A percentile compares a stretch with the other conserved stretches of the same genome.
These are phyloP conservation scores for Endocalyx cinctus DNA, from an alignment of 2,329 filamentous ascomycete species.

Conservation along the genomic window DNA sequence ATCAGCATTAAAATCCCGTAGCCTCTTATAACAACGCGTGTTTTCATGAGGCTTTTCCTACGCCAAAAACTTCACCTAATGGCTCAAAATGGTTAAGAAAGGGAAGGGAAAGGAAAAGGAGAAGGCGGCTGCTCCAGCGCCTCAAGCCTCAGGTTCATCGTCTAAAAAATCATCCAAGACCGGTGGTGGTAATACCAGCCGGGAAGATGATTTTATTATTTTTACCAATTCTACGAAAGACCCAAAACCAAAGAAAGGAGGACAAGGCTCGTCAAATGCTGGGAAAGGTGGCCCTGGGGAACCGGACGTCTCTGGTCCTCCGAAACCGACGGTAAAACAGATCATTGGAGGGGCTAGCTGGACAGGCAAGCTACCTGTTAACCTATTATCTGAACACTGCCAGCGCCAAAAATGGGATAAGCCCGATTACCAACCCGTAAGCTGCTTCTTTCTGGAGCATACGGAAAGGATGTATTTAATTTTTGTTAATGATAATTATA, in stretches of 20 bases:
- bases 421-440: conserved; percentile 81
- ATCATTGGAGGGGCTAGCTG: conserved; percentile 92
- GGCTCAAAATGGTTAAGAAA: conserved; percentile 45
- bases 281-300: conserved; percentile 21
- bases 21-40: neutral
- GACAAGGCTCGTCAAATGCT: conserved; percentile 16
- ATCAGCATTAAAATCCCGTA: too few relatives aligned
- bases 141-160: conserved; percentile 22
- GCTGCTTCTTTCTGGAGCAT: conserved; percentile 15
- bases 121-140: conserved; percentile 37
- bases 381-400: conserved; percentile 88
- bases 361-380: conserved; percentile 95
- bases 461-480: conserved; percentile 19
- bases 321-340: conserved; percentile 65
- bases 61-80: conserved; percentile 9
- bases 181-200: conserved; percentile 5
- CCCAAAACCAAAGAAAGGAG: conserved; percentile 39
- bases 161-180: conserved; percentile 30
- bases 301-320: conserved; percentile 37
- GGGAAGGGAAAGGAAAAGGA: conserved; percentile 51
- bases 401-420: conserved; percentile 95
- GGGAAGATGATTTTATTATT: conserved; percentile 50
- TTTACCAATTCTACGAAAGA: conserved; percentile 57
- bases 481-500: conserved; percentile 16
- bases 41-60: neutral